Percentiles rank a stretch among this genome's conserved stretches.
These are phyloP conservation scores for Actinidia polygama DNA, from an alignment of 179 eudicot species.

Conservation along the genomic window DNA sequence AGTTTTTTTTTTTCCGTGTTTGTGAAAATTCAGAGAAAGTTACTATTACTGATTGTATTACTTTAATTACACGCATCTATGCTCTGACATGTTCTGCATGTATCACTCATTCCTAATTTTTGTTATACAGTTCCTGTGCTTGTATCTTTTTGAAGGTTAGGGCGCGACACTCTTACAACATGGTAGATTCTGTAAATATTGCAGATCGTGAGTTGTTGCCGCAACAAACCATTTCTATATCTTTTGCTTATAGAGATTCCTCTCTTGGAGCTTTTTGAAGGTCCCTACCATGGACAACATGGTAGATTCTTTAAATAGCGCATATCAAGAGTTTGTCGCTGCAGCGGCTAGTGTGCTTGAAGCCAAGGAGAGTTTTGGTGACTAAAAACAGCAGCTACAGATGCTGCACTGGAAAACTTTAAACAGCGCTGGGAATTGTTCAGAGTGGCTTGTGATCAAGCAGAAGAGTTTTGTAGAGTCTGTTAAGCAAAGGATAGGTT, in stretches of 20 bases:
- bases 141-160: not conserved
- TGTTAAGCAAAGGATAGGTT: constrained; percentile 88
- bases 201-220: constrained; percentile 59
- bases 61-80: not conserved
- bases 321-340: constrained; percentile 63
- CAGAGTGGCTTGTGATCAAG: constrained; percentile 90
- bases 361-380: constrained; percentile 65
- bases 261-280: not conserved
- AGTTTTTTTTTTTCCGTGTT: not conserved
- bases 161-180: constrained; percentile 40
- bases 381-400: constrained; percentile 65
- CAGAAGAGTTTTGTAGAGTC: constrained; percentile 96
- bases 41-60: not conserved
- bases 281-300: constrained; percentile 51
- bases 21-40: not conserved
- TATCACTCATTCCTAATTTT: not conserved
- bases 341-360: constrained; percentile 72
- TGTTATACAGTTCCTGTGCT: not conserved
- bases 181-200: constrained; percentile 54
- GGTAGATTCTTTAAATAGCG: constrained; percentile 63
- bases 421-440: constrained; percentile 86
- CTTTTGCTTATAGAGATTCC: not conserved
- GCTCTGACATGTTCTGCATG: not conserved
- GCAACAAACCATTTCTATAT: constrained; percentile 22
- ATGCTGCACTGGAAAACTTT: constrained; percentile 80